Evolutionary conservation across 2,329 filamentous ascomycete species (phyloP).

Genomic region (Apiospora arundinis): DNA sequence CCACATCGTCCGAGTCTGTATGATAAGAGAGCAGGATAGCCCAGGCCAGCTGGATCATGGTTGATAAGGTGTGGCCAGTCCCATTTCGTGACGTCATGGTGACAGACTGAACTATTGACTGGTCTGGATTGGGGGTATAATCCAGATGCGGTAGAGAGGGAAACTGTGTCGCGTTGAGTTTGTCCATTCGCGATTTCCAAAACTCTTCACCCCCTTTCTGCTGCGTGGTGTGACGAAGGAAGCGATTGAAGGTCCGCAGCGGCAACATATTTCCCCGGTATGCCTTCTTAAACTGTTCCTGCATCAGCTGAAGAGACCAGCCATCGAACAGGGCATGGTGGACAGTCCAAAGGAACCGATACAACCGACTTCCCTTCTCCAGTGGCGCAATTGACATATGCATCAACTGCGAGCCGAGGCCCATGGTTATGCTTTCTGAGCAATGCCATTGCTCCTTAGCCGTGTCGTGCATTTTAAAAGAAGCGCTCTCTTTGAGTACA

Average conservation of each 20-base stretch:
- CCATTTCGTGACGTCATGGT: slow-evolving; percentile 36
- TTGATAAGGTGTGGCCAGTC: too few species aligned
- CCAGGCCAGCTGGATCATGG: slow-evolving; percentile 47
- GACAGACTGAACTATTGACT: too few species aligned
- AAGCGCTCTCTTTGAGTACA: not conserved
- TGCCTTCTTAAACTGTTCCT: not conserved
- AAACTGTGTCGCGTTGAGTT: too few species aligned
- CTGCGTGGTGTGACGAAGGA: too few species aligned
- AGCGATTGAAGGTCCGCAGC: not conserved
- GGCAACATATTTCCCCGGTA: not conserved
- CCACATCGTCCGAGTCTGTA: slow-evolving; percentile 44
- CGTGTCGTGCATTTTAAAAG: too few species aligned
- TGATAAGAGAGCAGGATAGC: slow-evolving; percentile 44
- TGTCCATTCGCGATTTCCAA: too few species aligned
- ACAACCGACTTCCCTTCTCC: not conserved
- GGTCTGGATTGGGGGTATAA: too few species aligned
- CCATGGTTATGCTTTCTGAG: not conserved
- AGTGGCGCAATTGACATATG: not conserved
- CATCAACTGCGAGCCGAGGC: too few species aligned
- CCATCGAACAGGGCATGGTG: slow-evolving; percentile 24
- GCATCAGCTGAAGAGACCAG: slow-evolving; percentile 17
- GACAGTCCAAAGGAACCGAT: slow-evolving; percentile 22
- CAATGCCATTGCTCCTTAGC: not conserved
- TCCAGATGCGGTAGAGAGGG: too few species aligned
- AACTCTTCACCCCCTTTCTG: too few species aligned